Evolutionary conservation across 192 early-diverging fungal genomes (phyloP).

Genomic region (Physocladia obscura): DNA sequence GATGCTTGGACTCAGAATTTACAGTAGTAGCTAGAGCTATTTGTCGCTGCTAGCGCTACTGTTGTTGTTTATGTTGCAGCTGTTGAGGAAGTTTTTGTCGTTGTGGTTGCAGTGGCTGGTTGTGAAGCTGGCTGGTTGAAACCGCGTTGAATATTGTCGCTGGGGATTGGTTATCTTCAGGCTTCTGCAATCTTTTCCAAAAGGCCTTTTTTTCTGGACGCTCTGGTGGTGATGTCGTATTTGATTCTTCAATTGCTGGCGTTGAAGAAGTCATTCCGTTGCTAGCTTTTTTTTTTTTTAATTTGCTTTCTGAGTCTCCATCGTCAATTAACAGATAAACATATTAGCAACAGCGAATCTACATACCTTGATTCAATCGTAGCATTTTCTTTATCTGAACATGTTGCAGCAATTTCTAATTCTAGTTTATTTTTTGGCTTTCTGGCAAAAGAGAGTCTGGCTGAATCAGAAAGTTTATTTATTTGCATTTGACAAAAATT

Average conservation of each 20-base stretch:
- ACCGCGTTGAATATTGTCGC: no score
- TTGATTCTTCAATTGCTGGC: not conserved
- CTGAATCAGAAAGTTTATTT: not conserved
- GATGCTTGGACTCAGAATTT: not conserved
- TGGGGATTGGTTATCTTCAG: no score
- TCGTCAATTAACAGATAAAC: not conserved
- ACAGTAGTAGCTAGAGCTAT: not conserved
- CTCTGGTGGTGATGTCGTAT: not conserved
- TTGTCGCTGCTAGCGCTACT: not conserved
- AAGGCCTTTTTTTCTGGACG: no score
- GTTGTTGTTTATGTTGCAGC: not conserved
- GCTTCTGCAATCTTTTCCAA: no score
- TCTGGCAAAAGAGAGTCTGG: not conserved
- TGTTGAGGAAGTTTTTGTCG: not conserved
- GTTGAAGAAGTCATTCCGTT: not conserved
- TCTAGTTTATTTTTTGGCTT: no score
- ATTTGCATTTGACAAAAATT: no score
- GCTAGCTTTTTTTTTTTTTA: no score
- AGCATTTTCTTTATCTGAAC: not conserved
- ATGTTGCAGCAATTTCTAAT: no score
- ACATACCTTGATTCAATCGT: not conserved
- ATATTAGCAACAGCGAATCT: not conserved
- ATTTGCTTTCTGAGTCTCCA: no score
- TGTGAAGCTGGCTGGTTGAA: not conserved
- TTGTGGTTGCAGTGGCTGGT: not conserved